A percentile compares a stretch with the other conserved stretches of the same genome.
Evolutionary conservation across 257 asterid genomes (phyloP).

Genomic region (Nicotiana undulata): DNA sequence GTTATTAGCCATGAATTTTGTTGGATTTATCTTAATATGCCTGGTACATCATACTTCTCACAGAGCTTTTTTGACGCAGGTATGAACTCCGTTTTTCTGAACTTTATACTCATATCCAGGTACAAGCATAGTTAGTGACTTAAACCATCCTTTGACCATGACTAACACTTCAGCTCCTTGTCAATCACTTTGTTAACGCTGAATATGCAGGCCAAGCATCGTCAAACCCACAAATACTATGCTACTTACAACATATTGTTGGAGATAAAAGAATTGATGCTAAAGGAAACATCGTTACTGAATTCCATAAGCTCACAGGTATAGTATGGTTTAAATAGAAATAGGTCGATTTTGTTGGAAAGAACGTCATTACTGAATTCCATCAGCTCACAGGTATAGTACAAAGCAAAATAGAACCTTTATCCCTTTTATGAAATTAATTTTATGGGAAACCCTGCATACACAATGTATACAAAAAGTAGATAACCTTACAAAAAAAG

Average conservation of each 20-base stretch:
- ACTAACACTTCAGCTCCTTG: slow-evolving; percentile 9
- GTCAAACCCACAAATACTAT: slow-evolving; percentile 57
- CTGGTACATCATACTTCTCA: not conserved
- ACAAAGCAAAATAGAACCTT: slow-evolving; percentile 10
- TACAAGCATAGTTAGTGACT: slow-evolving; percentile 13
- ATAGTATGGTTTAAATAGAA: not conserved
- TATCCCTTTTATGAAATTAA: not conserved
- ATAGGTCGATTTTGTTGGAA: too few species aligned
- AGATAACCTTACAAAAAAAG: not conserved
- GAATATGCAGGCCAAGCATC: slow-evolving; percentile 47
- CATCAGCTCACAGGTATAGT: slow-evolving; percentile 61
- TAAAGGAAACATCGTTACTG: slow-evolving; percentile 75
- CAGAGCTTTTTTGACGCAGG: slow-evolving; percentile 29
- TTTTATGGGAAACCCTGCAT: not conserved
- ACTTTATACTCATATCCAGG: slow-evolving; percentile 73
- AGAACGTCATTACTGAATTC: slow-evolving; percentile 68
- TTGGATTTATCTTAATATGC: not conserved
- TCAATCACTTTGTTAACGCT: slow-evolving; percentile 10
- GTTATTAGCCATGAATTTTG: not conserved
- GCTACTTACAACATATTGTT: slow-evolving; percentile 74
- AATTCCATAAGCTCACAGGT: slow-evolving; percentile 85
- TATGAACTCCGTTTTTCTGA: slow-evolving; percentile 74
- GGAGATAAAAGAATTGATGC: slow-evolving; percentile 79
- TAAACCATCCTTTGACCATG: not conserved
- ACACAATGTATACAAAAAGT: not conserved